phyloP scores from a whole-genome alignment of 345 rosid species.

The Populus davidiana region DNA sequence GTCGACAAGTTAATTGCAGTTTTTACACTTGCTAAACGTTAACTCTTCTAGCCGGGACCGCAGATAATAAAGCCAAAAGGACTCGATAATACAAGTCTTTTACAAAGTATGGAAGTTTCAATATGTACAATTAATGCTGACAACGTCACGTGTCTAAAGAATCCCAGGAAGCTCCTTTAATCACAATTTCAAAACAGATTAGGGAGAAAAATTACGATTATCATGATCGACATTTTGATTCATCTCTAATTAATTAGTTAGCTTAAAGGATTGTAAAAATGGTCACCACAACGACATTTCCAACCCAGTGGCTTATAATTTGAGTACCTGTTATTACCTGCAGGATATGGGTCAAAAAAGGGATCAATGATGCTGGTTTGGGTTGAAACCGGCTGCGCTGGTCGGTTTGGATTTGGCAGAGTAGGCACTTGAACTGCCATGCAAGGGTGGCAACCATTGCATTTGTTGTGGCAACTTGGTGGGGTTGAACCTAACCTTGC shows the following conservation, averaged over 20 bases:
- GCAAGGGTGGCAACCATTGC: slow-evolving; percentile 88
- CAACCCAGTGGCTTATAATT: slow-evolving; percentile 94
- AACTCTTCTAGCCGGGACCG: too few species aligned
- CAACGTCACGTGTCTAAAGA: background rate
- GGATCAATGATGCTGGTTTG: slow-evolving; percentile 6
- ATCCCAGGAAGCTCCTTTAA: background rate
- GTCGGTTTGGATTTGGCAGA: slow-evolving; percentile 27
- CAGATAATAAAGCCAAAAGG: background rate
- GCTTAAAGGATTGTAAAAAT: slow-evolving; percentile 65
- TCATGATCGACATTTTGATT: background rate
- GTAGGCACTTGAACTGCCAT: slow-evolving; percentile 78
- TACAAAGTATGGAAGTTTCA: background rate
- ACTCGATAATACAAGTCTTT: background rate
- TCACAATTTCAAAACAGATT: background rate
- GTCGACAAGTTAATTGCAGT: too few species aligned
- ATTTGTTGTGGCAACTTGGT: slow-evolving; percentile 88
- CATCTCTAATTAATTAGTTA: background rate
- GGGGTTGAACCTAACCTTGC: slow-evolving; percentile 83
- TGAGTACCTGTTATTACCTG: slow-evolving; percentile 57
- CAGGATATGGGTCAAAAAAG: slow-evolving; percentile 34
- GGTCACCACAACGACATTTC: slow-evolving; percentile 76
- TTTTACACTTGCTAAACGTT: too few species aligned
- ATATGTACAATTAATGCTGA: background rate
- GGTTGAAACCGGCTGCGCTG: slow-evolving; percentile 15
- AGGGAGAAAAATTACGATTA: background rate